Conservation (phyloP, 176 grass and related monocot genomes). For the Alopecurus myosuroides region DNA sequence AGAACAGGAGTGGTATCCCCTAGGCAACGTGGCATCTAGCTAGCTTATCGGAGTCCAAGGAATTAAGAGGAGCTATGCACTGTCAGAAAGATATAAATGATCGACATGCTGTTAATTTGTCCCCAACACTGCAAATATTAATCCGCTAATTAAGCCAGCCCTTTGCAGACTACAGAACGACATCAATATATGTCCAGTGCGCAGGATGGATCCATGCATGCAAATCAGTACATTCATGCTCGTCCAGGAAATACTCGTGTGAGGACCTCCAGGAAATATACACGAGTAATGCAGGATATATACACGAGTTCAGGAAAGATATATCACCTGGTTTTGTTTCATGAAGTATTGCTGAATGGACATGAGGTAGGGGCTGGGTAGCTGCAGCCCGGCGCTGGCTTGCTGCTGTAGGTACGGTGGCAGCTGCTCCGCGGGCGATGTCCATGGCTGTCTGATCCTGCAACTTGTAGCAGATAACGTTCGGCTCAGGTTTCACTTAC, state of each 20-base stretch:
- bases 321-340: constrained; percentile 37
- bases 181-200: too few species aligned
- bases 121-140: constrained; percentile 10
- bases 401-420: constrained; percentile 2
- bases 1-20: too few species aligned
- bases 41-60: background rate
- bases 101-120: constrained; percentile 16
- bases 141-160: background rate
- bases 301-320: background rate
- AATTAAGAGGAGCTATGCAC: background rate
- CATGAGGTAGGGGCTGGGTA: constrained; percentile 38
- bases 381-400: background rate
- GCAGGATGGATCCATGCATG: too few species aligned
- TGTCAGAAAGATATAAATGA: background rate
- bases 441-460: constrained; percentile 19
- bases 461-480: background rate
- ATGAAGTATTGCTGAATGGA: constrained; percentile 35
- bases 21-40: background rate
- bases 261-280: background rate
- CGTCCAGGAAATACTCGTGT: too few species aligned
- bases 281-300: background rate
- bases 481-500: background rate
- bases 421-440: background rate
- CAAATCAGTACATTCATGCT: too few species aligned
- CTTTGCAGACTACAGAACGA: too few species aligned